Evolutionary conservation across 179 eudicot species (phyloP), one percentile per base, ranked within the genome.

Genomic region (Drosera spatulata): DNA sequence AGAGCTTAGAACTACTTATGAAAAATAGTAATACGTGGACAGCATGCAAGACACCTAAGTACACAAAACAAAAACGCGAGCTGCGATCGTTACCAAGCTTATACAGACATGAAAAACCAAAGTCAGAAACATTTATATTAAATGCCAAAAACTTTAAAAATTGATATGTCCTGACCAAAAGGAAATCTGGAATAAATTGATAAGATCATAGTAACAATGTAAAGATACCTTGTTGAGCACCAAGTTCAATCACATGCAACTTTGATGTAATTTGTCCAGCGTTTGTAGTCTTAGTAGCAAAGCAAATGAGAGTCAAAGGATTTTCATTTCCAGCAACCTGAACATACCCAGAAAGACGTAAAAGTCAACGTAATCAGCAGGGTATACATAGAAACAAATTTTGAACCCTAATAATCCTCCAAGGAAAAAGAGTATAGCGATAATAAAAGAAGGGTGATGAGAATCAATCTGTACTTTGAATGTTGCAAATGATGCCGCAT

Each of bases 171-270:
- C 22, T 50, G 53, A 5, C 53, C 0, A 50, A 10, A 50, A 50
- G 14, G 22, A 50, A 4, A 50, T 9, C n/a, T 10, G 4, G n/a
- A 5, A 10, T 4, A 50, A 2, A 50, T 50, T 50, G 4, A 50
- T 4, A n/a, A 50, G 5, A 50, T 50, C 22, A 50, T 50, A 50
- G 22, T 50, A 10, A 50, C 12, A n/a, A 50, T 50, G 12, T 50
- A 39, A 58, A 60, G 10, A 38, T 4, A 90, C 97, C 97, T 82
- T 93, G 80, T 76, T 84, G 95, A 41, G 95, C 97, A 59, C 97
- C 97, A 62, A 90, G 97, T 76, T 90, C 97, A 66, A 90, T 87
- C 33, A 90, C 79, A 66, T 87, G 97, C 71, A 90, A 71, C 73
- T 90, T 90, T 43, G 97, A 90, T 13, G 82, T 76, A 62, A 77